Evolutionary conservation across 352 stramenopile species (phyloP), one percentile per base, ranked within the genome.

Genomic region (Phytophthora tentaculata): DNA sequence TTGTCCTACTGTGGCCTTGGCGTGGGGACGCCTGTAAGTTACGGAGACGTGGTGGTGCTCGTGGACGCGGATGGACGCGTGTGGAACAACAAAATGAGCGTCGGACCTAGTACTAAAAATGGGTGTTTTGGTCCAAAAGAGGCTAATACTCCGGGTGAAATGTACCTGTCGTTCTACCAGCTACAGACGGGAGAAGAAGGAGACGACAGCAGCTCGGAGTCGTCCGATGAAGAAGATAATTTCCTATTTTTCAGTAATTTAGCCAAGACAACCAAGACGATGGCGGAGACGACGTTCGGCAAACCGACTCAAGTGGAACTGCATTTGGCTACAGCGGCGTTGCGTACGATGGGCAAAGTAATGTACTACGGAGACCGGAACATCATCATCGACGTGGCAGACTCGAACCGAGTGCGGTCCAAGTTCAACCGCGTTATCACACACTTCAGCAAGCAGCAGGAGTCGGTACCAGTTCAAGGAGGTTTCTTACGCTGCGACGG

Each of bases 41-140:
- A 95, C 41, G 86, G 85, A 41, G 86, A 94, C 48, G 83, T 93
- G 14, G 73, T 95, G n/a, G 79, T 93, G 56, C 79, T 95, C n/a
- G 80, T 90, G 28, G 83, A 95, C 55, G 76, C 83, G 35, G 61
- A 69, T 43, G 80, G 78, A 16, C 68, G 71, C 43, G 84, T 94
- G 8, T 95, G 88, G 88, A 95, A 95, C 76, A 95, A 94, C 79
- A 95, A 95, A 61, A 91, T 92, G 61, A 83, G 88, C 51, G 74
- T 87, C 6, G 83, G 83, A 0, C 86, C 86, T 2, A 91, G 83
- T 29, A 89, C 82, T n/a, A 85, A 87, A 62, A 92, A 91, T 54
- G 88, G 88, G 5, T 90, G 88, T 73, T 89, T 95, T 61, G 82
- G 86, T 8, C 84, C 84, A 2, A 89, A 87, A 43, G 86, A 89